Evolutionary conservation across 345 rosid genomes (phyloP), one percentile per base, ranked within the genome.

Genomic region (Lumnitzera littorea): DNA sequence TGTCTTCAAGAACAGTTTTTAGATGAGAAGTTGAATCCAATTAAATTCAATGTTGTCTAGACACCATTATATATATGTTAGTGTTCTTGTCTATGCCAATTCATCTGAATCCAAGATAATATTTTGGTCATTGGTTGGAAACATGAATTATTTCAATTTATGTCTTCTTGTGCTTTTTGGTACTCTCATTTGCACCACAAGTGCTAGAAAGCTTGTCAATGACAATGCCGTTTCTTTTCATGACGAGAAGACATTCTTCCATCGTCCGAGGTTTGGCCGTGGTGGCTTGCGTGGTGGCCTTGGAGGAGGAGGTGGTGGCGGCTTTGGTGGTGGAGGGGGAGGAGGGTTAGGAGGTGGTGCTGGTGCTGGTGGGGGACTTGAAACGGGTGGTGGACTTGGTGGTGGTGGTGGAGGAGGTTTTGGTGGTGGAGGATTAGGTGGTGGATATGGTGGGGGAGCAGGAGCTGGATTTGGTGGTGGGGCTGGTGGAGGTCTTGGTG

Each of bases 381-480:
- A 48, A 10, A 31, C 4, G 2, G 56, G 56, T 31, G 29, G 56
- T 13, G 55, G 29, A 11, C 47, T 5, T 0, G 64, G 64, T 12
- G 48, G 63, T 0, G 59, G 59, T 16, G 43, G 20, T 20, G 20
- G 20, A 20, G 20, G 20, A 20, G 43, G 43, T 4, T 27, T 51
- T 12, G 64, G 57, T 11, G 64, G 56, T 4, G 64, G 64, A 41
- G 53, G 64, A 16, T 16, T 11, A 5, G 36, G 57, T 2, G 50
- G 46, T 0, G 64, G 56, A 0, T n/a, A 11, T 25, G 56, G 64
- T 31, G 48, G 64, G 2, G 50, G 64, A 0, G 50, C 27, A 36
- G 64, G 64, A 36, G 43, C 43, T 36, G 43, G 43, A 36, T 27
- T 51, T 12, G 64, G 57, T 11, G 64, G 56, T 5, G 64, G 64